Conservation (phyloP, 306 rosid species). For the Cyamopsis tetragonoloba region DNA sequence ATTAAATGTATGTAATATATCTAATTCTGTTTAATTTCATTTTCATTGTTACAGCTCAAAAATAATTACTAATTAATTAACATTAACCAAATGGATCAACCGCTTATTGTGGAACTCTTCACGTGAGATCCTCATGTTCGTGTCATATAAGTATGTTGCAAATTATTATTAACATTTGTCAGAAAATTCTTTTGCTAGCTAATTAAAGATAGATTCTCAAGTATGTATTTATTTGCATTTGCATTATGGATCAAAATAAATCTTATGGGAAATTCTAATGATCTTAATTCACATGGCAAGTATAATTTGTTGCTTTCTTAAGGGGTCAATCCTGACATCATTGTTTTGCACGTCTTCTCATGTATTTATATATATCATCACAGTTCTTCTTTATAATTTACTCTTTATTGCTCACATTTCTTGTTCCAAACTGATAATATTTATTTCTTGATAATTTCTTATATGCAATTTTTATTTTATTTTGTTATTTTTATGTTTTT, state of each 20-base stretch:
- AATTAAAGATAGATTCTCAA: neutral
- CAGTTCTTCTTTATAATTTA: conserved; percentile 2
- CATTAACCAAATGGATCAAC: conserved; percentile 15
- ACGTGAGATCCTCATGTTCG: conserved; percentile 31
- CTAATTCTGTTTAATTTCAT: neutral
- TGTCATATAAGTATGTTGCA: conserved; percentile 22
- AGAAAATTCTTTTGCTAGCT: neutral
- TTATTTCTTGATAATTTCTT: neutral
- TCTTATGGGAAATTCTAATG: conserved; percentile 22
- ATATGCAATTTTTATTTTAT: neutral
- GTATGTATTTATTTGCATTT: too few species aligned
- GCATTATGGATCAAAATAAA: conserved; percentile 25
- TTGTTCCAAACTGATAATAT: too few species aligned
- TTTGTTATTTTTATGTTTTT: neutral
- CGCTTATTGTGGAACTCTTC: conserved; percentile 32
- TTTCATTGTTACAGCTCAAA: conserved; percentile 1
- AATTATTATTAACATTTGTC: conserved; percentile 2
- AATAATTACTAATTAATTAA: neutral
- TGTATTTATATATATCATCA: neutral
- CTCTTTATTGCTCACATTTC: too few species aligned
- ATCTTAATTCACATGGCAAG: conserved; percentile 39
- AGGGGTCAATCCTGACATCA: conserved; percentile 20
- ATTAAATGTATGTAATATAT: neutral
- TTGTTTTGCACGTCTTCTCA: conserved; percentile 25
- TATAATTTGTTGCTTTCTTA: conserved; percentile 23